These are phyloP conservation scores for Kurtzmaniella fragi DNA, from an alignment of 805 yeast species.

Conservation along the genomic window DNA sequence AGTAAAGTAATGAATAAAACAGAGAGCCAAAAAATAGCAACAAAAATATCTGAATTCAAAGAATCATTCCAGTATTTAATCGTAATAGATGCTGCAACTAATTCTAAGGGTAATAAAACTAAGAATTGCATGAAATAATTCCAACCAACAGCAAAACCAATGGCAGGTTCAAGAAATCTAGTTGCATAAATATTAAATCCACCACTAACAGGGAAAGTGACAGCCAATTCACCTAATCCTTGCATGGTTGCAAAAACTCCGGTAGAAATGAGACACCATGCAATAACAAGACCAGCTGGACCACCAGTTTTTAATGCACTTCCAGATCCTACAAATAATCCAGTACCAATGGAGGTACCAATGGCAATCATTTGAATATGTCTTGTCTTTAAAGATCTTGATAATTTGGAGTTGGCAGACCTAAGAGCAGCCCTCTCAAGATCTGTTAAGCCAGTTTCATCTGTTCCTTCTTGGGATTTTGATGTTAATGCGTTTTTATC, in stretches of 20 bases:
- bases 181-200: conserved; percentile 57
- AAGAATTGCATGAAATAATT: conserved; percentile 25
- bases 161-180: conserved; percentile 52
- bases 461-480: conserved; percentile 11
- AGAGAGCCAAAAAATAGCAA: conserved; percentile 44
- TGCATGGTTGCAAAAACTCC: conserved; percentile 57
- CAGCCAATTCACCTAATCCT: conserved; percentile 57
- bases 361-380: conserved; percentile 65
- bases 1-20: conserved; percentile 46
- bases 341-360: conserved; percentile 66
- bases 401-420: conserved; percentile 53
- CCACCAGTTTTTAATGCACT: conserved; percentile 55
- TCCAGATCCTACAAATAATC: conserved; percentile 63
- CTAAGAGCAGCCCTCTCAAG: conserved; percentile 24
- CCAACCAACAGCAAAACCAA: conserved; percentile 53
- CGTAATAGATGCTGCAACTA: conserved; percentile 53
- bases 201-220: conserved; percentile 59
- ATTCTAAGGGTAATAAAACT: conserved; percentile 49
- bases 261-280: conserved; percentile 49
- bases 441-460: conserved; percentile 15
- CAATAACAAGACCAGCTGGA: conserved; percentile 57
- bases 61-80: conserved; percentile 49
- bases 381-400: conserved; percentile 48
- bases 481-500: conserved; percentile 14
- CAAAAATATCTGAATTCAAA: conserved; percentile 55